Evolutionary conservation across 1,139 yeast genomes (phyloP).

Genomic region (Blastobotrys arbuscula): DNA sequence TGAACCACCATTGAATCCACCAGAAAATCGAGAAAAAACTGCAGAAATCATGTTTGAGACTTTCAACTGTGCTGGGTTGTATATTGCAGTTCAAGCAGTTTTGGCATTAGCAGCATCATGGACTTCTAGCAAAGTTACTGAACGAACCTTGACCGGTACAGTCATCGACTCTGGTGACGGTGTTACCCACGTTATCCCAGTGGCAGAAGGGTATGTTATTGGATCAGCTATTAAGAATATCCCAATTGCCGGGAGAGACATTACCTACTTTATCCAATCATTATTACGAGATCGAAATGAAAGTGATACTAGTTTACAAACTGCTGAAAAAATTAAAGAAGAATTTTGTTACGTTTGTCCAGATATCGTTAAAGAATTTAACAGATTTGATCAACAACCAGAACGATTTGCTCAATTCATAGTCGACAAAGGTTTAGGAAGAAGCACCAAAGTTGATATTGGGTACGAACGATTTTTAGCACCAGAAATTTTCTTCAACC

Average conservation of each 20-base stretch:
- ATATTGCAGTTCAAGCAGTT: constrained; percentile 98
- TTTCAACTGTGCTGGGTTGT: constrained; percentile 96
- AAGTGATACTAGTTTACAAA: constrained; percentile 83
- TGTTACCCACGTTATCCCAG: constrained; percentile 98
- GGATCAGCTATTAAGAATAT: constrained; percentile 96
- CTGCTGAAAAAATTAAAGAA: constrained; percentile 95
- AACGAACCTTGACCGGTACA: constrained; percentile 94
- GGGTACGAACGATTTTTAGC: constrained; percentile 98
- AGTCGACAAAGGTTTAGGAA: constrained; percentile 74
- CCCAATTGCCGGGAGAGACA: constrained; percentile 98
- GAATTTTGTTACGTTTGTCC: constrained; percentile 97
- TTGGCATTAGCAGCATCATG: constrained; percentile 97
- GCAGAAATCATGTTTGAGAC: constrained; percentile 97
- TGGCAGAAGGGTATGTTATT: constrained; percentile 97
- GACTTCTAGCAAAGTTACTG: constrained; percentile 94
- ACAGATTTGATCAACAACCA: constrained; percentile 89
- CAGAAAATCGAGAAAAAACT: constrained; percentile 89
- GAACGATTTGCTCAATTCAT: constrained; percentile 90
- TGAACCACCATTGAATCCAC: constrained; percentile 98
- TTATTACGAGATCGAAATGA: constrained; percentile 96
- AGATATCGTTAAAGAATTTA: constrained; percentile 93
- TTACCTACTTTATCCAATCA: constrained; percentile 87
- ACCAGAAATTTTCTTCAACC: constrained; percentile 97
- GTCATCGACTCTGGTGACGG: constrained; percentile 98
- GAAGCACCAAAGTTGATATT: constrained; percentile 68